Evolutionary conservation across 306 rosid species (phyloP), one percentile per base, ranked within the genome.

Genomic region (Begonia fuchsioides): DNA sequence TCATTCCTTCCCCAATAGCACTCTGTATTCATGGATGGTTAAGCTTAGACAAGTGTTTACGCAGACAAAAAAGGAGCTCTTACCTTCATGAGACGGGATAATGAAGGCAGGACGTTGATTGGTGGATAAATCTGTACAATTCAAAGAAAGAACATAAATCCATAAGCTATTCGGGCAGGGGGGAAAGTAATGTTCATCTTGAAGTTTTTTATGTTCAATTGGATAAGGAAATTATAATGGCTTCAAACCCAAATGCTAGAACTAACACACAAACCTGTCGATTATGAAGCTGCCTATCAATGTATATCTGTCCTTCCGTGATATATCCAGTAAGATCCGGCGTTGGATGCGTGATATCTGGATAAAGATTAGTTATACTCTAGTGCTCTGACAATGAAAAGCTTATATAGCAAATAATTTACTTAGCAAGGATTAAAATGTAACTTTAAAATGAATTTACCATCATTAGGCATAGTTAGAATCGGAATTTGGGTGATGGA

Each of bases 1-100:
- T 87, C 96, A 87, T 82, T 57, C 96, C 96, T 70, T 82, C 96
- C 44, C 96, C 96, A 62, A 87, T 87, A 58, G 96, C 96, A 82
- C 94, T 87, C 96, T 87, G 82, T 73, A 77, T 32, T 49, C 11
- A 46, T 46, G 13, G 15, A 43, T 10, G 17, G 43, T 10, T 32
- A 19, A 8, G 8, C 5, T 17, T 17, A 13, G 26, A 17, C 11
- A 9, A 45, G 6, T 8, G 64, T 26, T 3, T 17, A 54, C 5
- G 5, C 13, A 61, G 50, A 46, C 16, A 15, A 12, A 17, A 47
- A 55, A 54, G 38, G 43, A 48, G 47, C 38, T 70, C 65, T 6
- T 17, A 87, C 96, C 94, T 87, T 87, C 96, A 87, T 48, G 69
- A 87, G 68, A 59, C 96, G 87, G 71, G 96, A 87, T 38, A 87